Base-by-base conservation (phyloP, 352 stramenopile species). In the Phytophthora constricta region DNA sequence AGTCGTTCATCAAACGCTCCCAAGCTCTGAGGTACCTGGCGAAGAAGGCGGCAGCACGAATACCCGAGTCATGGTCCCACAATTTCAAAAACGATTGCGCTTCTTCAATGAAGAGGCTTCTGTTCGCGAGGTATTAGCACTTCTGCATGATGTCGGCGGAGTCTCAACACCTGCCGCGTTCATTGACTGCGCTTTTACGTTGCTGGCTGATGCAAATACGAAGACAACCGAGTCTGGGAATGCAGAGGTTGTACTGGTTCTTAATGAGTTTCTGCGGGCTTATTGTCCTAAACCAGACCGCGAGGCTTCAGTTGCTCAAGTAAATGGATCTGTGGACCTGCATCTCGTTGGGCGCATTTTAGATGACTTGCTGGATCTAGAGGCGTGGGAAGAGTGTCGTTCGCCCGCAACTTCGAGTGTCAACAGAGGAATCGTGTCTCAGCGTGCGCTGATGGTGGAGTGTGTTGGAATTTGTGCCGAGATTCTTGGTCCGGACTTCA, bases 51-150 rank as follows among this genome's bases (percentile, higher is more conserved):
- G 26, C 39, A 25, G 48, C 8, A 37, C 20, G 14, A 22, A 26
- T 17, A 33, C 52, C 13, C 39, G 43, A 17, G 43, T 91, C 45
- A 58, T 81, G 42, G 67, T 92, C 11, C 80, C 87, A 25, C 86
- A 95, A 56, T 96, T 91, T 66, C 86, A 88, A 41, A 95, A 95
- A 58, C 78, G 87, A 11, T 78, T 95, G 33, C 72, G 70, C 3
- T 77, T 81, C 46, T 94, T 96, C 45, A 80, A 90, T 56, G 85
- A 91, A 20, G 79, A 92, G 53, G 66, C 78, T n/a, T 83, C 86
- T 3, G 75, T 93, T 16, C 49, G 68, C 10, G 66, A 80, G 1
- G 74, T 77, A 5, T 67, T 82, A 2, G 62, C 62, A 54, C 53
- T 96, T 48, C 37, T 96, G 26, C 71, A 68, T 11, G 63, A 76